Conservation (phyloP, 2,329 filamentous ascomycete genomes). For the Fusarium avenaceum region DNA sequence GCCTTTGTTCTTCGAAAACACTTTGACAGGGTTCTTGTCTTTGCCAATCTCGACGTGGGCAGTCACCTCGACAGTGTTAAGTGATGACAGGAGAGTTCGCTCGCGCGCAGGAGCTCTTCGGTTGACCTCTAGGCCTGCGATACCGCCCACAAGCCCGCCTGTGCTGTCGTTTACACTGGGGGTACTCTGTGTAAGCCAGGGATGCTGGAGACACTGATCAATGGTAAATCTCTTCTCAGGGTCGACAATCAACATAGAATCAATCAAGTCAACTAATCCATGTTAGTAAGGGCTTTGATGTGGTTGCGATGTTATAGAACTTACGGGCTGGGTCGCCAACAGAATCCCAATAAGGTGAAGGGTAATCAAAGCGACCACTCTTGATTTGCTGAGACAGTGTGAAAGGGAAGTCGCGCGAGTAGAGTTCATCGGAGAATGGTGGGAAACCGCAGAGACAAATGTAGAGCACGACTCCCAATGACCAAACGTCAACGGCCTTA, state of each 20-base stretch:
- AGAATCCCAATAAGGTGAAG: conserved; percentile 87
- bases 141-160: conserved; percentile 89
- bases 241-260: conserved; percentile 92
- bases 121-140: conserved; percentile 85
- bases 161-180: conserved; percentile 85
- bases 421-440: conserved; percentile 95
- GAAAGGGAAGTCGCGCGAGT: conserved; percentile 84
- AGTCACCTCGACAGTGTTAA: conserved; percentile 78
- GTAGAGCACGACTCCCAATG: conserved; percentile 95
- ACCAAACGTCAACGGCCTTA: conserved; percentile 96
- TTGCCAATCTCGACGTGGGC: conserved; percentile 68
- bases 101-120: conserved; percentile 84
- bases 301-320: conserved; percentile 35
- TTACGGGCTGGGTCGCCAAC: conserved; percentile 76
- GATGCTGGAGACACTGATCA: conserved; percentile 90
- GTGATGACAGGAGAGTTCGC: conserved; percentile 83
- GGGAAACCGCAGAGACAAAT: conserved; percentile 98
- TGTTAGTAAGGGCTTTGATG: conserved; percentile 9
- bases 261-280: conserved; percentile 82
- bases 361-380: conserved; percentile 90
- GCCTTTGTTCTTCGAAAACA: conserved; percentile 78
- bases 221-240: conserved; percentile 86
- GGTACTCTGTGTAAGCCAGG: conserved; percentile 80
- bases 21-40: conserved; percentile 74
- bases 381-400: conserved; percentile 93